Evolutionary conservation across 495 filamentous ascomycete genomes (phyloP).

Genomic region (Penicillium manginii): DNA sequence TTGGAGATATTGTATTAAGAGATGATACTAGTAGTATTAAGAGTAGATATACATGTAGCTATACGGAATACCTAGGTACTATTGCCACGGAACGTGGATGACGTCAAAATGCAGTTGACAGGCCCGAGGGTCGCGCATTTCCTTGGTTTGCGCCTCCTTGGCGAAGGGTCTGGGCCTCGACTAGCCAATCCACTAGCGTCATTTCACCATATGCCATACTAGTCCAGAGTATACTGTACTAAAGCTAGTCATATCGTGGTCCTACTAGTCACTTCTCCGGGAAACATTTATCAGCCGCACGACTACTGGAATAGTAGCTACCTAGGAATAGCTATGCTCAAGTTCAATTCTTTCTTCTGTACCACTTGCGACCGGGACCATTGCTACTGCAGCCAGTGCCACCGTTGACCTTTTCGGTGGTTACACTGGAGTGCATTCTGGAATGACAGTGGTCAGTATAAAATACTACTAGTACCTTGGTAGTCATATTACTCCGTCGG

Average conservation of each 20-base stretch:
- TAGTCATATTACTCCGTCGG: too few species aligned
- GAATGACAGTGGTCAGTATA: background rate
- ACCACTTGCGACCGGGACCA: background rate
- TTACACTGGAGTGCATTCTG: background rate
- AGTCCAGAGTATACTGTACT: too few species aligned
- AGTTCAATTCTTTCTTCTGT: background rate
- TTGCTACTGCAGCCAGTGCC: background rate
- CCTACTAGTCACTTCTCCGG: background rate
- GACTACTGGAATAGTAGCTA: background rate
- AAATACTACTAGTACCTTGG: too few species aligned
- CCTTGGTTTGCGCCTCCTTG: conserved; percentile 32
- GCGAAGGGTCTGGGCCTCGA: conserved; percentile 21
- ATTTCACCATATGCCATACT: conserved; percentile 1
- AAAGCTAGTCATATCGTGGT: too few species aligned
- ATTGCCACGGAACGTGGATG: conserved; percentile 26
- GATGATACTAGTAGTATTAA: too few species aligned
- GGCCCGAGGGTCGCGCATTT: conserved; percentile 23
- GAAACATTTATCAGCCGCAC: background rate
- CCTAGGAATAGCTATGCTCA: too few species aligned
- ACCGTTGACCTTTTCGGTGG: conserved; percentile 1
- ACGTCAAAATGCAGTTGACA: conserved; percentile 31
- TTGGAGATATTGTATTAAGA: too few species aligned
- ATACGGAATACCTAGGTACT: conserved; percentile 1
- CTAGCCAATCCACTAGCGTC: conserved; percentile 15
- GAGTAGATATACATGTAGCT: too few species aligned